Evolutionary conservation across 2,329 filamentous ascomycete genomes (phyloP).

Genomic region (Pseudogymnoascus verrucosus): DNA sequence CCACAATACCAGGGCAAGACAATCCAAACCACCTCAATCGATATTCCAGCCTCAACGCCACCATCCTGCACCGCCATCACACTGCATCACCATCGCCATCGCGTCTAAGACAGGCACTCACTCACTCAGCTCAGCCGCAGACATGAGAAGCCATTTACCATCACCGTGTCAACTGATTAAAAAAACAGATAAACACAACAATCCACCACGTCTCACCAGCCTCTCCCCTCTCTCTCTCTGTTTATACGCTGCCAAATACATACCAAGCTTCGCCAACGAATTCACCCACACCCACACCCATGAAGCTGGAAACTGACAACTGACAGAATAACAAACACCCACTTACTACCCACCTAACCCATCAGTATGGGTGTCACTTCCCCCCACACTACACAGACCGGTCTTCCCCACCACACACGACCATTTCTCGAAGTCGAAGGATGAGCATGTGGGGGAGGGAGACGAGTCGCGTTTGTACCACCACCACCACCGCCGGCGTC

Average conservation of each 20-base stretch:
- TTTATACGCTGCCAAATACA: background rate
- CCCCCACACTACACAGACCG: background rate
- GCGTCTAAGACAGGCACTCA: background rate
- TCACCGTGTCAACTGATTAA: background rate
- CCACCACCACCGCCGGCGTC: background rate
- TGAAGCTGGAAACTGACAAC: background rate
- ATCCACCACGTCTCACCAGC: background rate
- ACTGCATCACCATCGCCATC: background rate
- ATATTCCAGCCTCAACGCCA: no score
- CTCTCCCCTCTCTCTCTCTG: background rate
- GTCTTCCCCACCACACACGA: background rate
- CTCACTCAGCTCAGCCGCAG: background rate
- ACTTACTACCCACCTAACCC: background rate
- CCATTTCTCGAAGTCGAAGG: background rate
- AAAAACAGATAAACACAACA: background rate
- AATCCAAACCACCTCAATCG: background rate
- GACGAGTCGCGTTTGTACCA: no score
- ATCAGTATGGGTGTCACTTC: background rate
- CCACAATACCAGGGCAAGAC: background rate
- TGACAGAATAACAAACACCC: background rate
- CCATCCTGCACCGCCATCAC: no score
- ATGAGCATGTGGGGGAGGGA: no score
- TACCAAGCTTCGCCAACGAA: background rate
- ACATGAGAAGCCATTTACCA: no score
- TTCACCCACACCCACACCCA: background rate